Evolutionary conservation across 2,329 filamentous ascomycete species (phyloP).

Genomic region (Amauroascus verrucosus): DNA sequence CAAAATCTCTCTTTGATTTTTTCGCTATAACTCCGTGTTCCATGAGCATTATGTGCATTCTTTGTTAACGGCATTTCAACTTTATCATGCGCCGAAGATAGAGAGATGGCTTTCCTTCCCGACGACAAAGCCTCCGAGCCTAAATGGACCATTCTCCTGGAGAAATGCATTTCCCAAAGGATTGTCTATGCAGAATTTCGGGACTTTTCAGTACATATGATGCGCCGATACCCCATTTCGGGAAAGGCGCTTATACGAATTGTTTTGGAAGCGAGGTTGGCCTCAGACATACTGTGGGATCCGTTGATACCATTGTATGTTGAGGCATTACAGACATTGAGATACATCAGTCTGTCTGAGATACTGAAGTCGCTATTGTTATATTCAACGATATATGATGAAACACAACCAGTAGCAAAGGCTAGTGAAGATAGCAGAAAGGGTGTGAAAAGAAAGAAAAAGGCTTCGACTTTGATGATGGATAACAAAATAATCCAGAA

Average conservation of each 20-base stretch:
- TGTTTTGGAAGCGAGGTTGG: conserved; percentile 27
- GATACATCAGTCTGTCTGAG: conserved; percentile 26
- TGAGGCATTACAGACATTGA: conserved; percentile 29
- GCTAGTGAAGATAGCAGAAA: conserved; percentile 3
- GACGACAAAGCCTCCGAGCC: conserved; percentile 5
- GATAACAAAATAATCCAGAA: conserved; percentile 36
- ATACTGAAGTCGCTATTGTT: conserved; percentile 27
- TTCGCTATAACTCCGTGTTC: too few relatives aligned
- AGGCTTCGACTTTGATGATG: conserved; percentile 29
- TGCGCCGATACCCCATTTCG: conserved; percentile 24
- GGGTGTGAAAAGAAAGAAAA: conserved; percentile 13
- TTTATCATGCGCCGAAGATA: background rate
- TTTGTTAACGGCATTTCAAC: background rate
- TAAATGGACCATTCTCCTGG: conserved; percentile 15
- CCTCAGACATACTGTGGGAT: conserved; percentile 31
- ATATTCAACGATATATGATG: conserved; percentile 27
- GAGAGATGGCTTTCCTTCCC: conserved; percentile 1
- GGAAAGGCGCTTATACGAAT: conserved; percentile 28
- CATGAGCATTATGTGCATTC: too few relatives aligned
- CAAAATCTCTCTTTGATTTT: too few relatives aligned
- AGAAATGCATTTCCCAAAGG: conserved; percentile 14
- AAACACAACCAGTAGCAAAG: conserved; percentile 1
- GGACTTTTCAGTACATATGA: conserved; percentile 28
- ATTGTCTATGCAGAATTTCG: conserved; percentile 27
- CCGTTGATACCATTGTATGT: conserved; percentile 35